phyloP scores from a whole-genome alignment of 225 moss, liverwort and hornwort genomes.

The Marchantia polymorpha region DNA sequence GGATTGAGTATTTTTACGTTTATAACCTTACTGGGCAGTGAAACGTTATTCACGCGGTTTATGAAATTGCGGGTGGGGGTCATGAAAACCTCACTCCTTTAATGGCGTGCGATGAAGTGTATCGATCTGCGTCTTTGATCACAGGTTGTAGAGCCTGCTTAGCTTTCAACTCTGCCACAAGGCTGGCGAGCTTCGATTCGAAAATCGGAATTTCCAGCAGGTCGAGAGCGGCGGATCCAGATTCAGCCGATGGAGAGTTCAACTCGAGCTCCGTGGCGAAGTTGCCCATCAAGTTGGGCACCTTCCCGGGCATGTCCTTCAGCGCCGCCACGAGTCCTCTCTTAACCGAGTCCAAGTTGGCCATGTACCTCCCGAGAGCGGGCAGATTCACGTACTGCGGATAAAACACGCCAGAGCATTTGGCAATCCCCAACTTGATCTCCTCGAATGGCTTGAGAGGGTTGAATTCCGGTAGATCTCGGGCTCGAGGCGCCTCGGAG shows the following conservation, averaged over 20 bases:
- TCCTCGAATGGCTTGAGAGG: slow-evolving; percentile 13
- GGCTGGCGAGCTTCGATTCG: background rate
- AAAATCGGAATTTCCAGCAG: slow-evolving; percentile 15
- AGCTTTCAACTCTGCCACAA: background rate
- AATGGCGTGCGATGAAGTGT: no score
- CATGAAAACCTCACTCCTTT: background rate
- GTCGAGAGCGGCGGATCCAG: slow-evolving; percentile 1
- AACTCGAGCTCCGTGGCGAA: background rate
- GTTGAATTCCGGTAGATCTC: slow-evolving; percentile 35
- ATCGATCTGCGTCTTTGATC: background rate
- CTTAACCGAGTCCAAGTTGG: slow-evolving; percentile 31
- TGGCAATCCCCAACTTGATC: slow-evolving; percentile 15
- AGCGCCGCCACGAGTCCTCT: slow-evolving; percentile 24
- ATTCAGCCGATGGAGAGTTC: slow-evolving; percentile 6
- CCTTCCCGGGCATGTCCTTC: slow-evolving; percentile 24
- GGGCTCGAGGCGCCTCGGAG: slow-evolving; percentile 27
- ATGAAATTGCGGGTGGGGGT: no score
- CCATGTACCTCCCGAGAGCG: slow-evolving; percentile 38
- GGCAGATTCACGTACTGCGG: slow-evolving; percentile 41
- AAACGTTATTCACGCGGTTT: no score
- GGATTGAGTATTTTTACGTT: no score
- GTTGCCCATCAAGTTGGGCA: slow-evolving; percentile 11
- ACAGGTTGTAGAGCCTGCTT: slow-evolving; percentile 1
- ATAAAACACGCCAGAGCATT: slow-evolving; percentile 30
- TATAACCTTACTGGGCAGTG: no score